These are phyloP conservation scores for Rhodotorula sp. DNA, from an alignment of 1,284 basidiomycete genomes.

Conservation along the genomic window DNA sequence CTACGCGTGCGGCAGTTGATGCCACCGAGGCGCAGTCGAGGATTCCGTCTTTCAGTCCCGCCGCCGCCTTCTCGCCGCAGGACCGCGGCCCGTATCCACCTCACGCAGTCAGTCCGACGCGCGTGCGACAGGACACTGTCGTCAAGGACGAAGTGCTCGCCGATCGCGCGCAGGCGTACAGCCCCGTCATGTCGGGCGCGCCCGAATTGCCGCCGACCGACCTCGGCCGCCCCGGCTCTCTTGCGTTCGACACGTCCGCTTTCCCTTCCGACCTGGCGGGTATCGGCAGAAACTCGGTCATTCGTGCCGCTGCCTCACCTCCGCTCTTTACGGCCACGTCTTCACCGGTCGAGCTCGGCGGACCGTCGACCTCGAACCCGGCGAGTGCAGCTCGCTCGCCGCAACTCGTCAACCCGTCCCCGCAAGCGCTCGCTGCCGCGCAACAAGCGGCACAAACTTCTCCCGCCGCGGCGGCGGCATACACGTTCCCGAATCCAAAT, in stretches of 20 bases:
- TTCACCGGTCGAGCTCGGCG: neutral
- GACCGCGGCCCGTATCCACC: conserved; percentile 32
- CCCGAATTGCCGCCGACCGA: neutral
- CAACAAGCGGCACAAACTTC: neutral
- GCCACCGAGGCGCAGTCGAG: conserved; percentile 1
- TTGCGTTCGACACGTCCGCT: conserved; percentile 11
- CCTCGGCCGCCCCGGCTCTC: neutral
- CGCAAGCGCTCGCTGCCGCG: neutral
- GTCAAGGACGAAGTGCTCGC: neutral
- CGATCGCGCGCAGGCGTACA: neutral
- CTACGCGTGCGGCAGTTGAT: neutral
- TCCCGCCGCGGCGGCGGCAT: neutral
- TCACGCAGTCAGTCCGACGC: neutral
- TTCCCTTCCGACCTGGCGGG: conserved; percentile 28
- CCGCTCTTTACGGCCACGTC: neutral
- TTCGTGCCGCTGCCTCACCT: conserved; percentile 6
- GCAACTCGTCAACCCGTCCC: neutral
- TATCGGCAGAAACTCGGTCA: conserved; percentile 32
- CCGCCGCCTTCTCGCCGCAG: conserved; percentile 15
- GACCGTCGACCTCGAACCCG: neutral
- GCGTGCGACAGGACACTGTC: neutral
- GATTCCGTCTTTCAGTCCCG: conserved; percentile 22
- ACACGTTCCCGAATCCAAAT: neutral
- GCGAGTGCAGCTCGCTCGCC: neutral
- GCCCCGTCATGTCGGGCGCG: conserved; percentile 7